Evolutionary conservation across 495 filamentous ascomycete genomes (phyloP), one percentile per base, ranked within the genome.

Genomic region (Penicillium canariense): DNA sequence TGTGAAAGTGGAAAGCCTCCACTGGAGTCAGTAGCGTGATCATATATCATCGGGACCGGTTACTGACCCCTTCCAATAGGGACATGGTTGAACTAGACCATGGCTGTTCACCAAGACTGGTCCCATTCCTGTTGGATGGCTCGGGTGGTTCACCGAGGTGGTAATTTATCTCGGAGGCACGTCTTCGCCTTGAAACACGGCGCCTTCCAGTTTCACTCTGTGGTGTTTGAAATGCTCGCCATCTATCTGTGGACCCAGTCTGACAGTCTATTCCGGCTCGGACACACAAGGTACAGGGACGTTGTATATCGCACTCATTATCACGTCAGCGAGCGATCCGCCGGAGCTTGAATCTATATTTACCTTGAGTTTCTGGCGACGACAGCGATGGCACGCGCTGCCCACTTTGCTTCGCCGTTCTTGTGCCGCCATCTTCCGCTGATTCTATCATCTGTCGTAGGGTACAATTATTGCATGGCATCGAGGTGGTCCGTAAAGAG

Each of bases 21-120:
- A 18, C 12, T 14, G 15, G 2, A 1, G 26, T 51, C 12, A 42
- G 35, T 17, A 20, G 6, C 17, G 3, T 25, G 1, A 17, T n/a
- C 9, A 27, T 18, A 6, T 5, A 9, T 2, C n/a, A 39, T 15
- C 35, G 23, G 15, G 15, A 25, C 10, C n/a, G n/a, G 18, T 14
- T 30, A 26, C 56, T 51, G 49, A 68, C 68, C 15, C 61, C 63
- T 35, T 58, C 48, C 15, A 70, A 55, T 11, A 70, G 18, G 9
- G 68, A 63, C 54, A 70, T 66, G 15, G 61, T 68, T 0, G 65
- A 68, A 48, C 68, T 70, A 2, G 63, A 68, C 55, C 50, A 58
- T 0, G 34, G 35, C 30, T 49, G 55, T n/a, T 55, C 30, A 4
- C 10, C 5, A 5, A 28, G 8, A 5, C n/a, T n/a, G n/a, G n/a